A percentile compares a stretch with the other conserved stretches of the same genome.
Evolutionary conservation across 2,329 filamentous ascomycete species (phyloP).

Genomic region (Chalara sp.): DNA sequence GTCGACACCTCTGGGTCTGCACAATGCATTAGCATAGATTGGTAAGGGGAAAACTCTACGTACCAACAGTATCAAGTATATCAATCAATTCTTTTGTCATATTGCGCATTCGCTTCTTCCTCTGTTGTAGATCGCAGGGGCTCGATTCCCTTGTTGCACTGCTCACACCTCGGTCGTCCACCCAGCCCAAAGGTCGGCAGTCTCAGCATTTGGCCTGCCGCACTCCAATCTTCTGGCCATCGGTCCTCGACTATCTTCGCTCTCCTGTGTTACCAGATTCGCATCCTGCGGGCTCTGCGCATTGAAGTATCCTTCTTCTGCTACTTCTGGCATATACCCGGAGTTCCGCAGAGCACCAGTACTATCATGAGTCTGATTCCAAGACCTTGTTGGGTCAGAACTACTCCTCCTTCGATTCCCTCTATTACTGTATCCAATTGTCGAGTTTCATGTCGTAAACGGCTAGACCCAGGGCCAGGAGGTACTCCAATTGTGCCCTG

Average conservation of each 20-base stretch:
- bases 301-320: neutral
- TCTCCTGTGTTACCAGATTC: neutral
- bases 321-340: constrained; percentile 4
- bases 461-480: neutral
- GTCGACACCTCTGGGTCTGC: constrained; percentile 52
- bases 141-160: neutral
- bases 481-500: neutral
- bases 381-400: constrained; percentile 6
- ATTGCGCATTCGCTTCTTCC: neutral
- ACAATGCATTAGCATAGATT: constrained; percentile 2
- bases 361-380: neutral
- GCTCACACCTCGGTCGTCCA: neutral
- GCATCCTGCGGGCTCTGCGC: neutral
- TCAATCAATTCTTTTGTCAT: neutral
- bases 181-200: neutral
- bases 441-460: neutral
- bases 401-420: constrained; percentile 8
- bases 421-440: neutral
- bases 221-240: neutral
- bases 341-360: constrained; percentile 1
- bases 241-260: neutral
- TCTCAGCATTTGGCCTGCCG: neutral
- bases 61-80: constrained; percentile 56
- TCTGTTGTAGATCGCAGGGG: neutral
- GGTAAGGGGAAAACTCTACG: neutral